phyloP scores from a whole-genome alignment of 2,329 filamentous ascomycete species.

The Pestalotiopsis sp. region DNA sequence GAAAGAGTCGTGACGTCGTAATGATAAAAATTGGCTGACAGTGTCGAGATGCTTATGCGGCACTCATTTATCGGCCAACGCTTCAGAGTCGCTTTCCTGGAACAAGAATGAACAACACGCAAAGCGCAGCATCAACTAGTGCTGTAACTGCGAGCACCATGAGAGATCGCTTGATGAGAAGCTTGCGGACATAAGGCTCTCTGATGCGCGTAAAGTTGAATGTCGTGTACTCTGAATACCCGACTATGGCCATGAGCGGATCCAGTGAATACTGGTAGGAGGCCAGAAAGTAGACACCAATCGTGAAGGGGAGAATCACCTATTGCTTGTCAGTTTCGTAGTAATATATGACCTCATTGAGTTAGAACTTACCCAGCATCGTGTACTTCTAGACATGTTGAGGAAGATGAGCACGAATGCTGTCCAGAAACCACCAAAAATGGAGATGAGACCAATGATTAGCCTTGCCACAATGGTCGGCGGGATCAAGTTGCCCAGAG shows the following conservation, averaged over 20 bases:
- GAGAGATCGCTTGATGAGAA: conserved; percentile 80
- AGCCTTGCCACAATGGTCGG: conserved; percentile 85
- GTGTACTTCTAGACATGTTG: conserved; percentile 70
- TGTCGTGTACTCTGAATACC: conserved; percentile 94
- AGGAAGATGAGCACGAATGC: conserved; percentile 93
- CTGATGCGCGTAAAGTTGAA: conserved; percentile 87
- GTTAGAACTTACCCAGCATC: conserved; percentile 75
- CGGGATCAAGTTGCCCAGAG: conserved; percentile 92
- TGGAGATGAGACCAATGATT: conserved; percentile 79
- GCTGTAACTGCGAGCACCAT: conserved; percentile 79
- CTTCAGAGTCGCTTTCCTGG: conserved; percentile 78
- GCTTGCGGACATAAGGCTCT: conserved; percentile 86
- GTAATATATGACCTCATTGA: conserved; percentile 16
- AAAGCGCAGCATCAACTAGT: conserved; percentile 78
- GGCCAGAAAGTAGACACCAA: conserved; percentile 85
- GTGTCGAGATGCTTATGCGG: background rate
- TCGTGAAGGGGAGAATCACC: conserved; percentile 84
- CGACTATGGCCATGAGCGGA: conserved; percentile 84
- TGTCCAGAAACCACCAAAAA: conserved; percentile 94
- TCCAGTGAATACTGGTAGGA: conserved; percentile 97
- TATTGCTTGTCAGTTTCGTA: conserved; percentile 22
- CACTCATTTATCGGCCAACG: background rate
- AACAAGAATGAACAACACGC: conserved; percentile 91
- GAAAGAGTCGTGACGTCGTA: background rate
- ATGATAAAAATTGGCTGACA: background rate